Conservation (phyloP, 805 yeast genomes). For the Candida pini region DNA sequence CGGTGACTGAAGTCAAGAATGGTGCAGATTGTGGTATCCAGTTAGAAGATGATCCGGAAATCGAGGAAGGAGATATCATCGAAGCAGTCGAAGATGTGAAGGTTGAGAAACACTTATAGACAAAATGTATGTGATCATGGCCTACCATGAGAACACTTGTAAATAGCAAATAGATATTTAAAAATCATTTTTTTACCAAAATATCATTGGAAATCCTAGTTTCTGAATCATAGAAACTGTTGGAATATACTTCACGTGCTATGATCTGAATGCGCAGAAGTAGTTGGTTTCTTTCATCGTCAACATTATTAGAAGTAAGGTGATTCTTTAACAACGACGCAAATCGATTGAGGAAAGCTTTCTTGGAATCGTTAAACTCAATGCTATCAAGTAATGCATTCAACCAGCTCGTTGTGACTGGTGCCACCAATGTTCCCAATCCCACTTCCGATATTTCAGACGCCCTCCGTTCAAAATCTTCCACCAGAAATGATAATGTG, state of each 20-base stretch:
- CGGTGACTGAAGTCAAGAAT: slow-evolving; percentile 67
- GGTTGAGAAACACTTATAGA: slow-evolving; percentile 45
- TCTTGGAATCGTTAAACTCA: slow-evolving; percentile 21
- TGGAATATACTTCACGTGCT: slow-evolving; percentile 3
- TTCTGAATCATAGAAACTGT: slow-evolving; percentile 13
- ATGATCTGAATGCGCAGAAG: slow-evolving; percentile 2
- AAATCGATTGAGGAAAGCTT: slow-evolving; percentile 11
- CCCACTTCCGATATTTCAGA: too few relatives aligned
- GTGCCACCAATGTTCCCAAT: background rate
- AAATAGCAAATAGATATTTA: too few relatives aligned
- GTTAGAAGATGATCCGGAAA: slow-evolving; percentile 37
- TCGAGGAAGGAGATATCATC: slow-evolving; percentile 61
- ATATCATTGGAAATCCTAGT: too few relatives aligned
- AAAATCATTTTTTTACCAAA: too few relatives aligned
- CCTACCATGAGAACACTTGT: too few relatives aligned
- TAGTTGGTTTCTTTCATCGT: background rate
- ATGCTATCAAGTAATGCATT: slow-evolving; percentile 8
- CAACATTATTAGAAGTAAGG: background rate
- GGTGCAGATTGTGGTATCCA: slow-evolving; percentile 90
- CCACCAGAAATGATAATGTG: slow-evolving; percentile 5
- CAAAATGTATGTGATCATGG: too few relatives aligned
- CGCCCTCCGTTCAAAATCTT: slow-evolving; percentile 5
- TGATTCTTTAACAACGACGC: background rate
- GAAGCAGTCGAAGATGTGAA: slow-evolving; percentile 66
- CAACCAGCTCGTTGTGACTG: slow-evolving; percentile 10